Evolutionary conservation across 768 basidiomycete species (phyloP).

Genomic region (Pleurotus platypus): DNA sequence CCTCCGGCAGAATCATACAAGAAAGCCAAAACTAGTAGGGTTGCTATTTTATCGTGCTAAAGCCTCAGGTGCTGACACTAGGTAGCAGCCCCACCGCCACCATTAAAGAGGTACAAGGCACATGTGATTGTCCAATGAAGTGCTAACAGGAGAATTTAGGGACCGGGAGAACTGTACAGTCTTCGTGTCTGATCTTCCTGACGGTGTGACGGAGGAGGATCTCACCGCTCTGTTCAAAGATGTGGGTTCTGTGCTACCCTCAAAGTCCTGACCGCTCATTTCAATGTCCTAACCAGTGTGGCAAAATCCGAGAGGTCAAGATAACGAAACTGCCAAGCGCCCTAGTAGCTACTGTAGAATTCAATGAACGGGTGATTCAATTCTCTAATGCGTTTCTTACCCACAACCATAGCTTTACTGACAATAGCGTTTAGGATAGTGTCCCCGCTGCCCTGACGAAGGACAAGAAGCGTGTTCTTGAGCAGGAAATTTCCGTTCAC

Average conservation of each 20-base stretch:
- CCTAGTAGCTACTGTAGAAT: constrained; percentile 86
- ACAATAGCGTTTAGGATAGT: constrained; percentile 49
- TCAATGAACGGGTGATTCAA: constrained; percentile 54
- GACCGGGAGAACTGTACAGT: constrained; percentile 96
- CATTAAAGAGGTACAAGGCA: constrained; percentile 55
- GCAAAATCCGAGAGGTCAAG: constrained; percentile 80
- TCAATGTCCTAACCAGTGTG: constrained; percentile 58
- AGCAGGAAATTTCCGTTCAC: constrained; percentile 77
- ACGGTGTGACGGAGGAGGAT: constrained; percentile 56
- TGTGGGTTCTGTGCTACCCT: constrained; percentile 35
- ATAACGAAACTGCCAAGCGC: constrained; percentile 57
- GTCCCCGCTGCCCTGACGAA: constrained; percentile 88
- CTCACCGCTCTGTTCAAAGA: constrained; percentile 80
- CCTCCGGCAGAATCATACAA: constrained; percentile 40
- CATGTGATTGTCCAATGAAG: constrained; percentile 3
- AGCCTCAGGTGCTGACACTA: constrained; percentile 3
- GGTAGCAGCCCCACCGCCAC: constrained; percentile 27
- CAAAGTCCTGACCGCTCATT: not conserved
- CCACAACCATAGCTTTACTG: not conserved
- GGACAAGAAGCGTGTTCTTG: constrained; percentile 85
- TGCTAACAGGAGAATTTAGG: constrained; percentile 32
- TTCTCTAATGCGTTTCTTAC: not conserved
- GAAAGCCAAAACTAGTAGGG: constrained; percentile 58
- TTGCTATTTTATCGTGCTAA: not conserved
- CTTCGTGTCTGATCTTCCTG: constrained; percentile 72